These are phyloP conservation scores for Volvox africanus DNA, from an alignment of 139 green algal genomes.

Conservation along the genomic window DNA sequence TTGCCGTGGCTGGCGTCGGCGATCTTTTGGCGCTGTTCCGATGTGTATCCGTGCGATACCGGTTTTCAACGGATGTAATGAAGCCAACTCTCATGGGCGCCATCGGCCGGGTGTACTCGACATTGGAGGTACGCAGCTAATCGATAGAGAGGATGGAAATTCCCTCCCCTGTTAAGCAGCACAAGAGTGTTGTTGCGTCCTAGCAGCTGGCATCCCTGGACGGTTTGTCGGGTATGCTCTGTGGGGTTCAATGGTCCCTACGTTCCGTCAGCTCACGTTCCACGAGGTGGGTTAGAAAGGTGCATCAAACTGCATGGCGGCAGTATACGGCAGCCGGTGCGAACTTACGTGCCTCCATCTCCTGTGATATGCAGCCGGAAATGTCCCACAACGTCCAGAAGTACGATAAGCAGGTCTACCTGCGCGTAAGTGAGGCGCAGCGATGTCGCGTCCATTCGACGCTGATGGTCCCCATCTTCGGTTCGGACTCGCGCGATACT, in stretches of 20 bases:
- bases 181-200: too few species aligned
- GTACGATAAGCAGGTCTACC: slow-evolving; percentile 85
- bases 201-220: too few species aligned
- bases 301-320: too few species aligned
- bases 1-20: slow-evolving; percentile 77
- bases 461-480: slow-evolving; percentile 63
- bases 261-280: too few species aligned
- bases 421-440: slow-evolving; percentile 84
- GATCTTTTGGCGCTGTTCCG: slow-evolving; percentile 90
- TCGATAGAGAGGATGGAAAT: too few species aligned
- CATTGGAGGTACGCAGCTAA: slow-evolving; percentile 54
- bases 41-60: slow-evolving; percentile 89
- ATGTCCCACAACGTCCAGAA: slow-evolving; percentile 85
- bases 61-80: slow-evolving; percentile 80
- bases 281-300: too few species aligned
- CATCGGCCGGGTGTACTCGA: slow-evolving; percentile 72
- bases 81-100: slow-evolving; percentile 80
- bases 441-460: slow-evolving; percentile 82
- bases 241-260: too few species aligned
- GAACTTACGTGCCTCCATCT: too few species aligned
- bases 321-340: too few species aligned
- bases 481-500: slow-evolving; percentile 38
- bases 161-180: too few species aligned
- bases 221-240: too few species aligned
- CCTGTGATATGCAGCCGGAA: slow-evolving; percentile 72